phyloP scores from a whole-genome alignment of 2,329 filamentous ascomycete genomes.

The Talaromyces verruculosus region DNA sequence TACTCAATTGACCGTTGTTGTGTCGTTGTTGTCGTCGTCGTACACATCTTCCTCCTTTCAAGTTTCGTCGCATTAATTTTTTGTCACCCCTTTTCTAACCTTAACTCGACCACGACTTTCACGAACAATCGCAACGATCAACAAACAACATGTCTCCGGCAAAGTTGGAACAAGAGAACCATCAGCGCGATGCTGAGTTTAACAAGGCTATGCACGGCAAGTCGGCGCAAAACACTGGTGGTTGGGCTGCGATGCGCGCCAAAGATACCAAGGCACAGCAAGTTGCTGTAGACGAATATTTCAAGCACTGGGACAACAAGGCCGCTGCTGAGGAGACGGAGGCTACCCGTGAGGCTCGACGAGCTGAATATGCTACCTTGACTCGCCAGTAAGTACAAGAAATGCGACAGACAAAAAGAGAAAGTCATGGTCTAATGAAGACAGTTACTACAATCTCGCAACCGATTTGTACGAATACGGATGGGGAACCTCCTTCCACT shows the following conservation, averaged over 20 bases:
- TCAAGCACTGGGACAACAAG: conserved; percentile 96
- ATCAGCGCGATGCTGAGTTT: conserved; percentile 83
- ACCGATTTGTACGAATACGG: conserved; percentile 96
- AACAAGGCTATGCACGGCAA: conserved; percentile 82
- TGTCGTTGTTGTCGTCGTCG: not conserved
- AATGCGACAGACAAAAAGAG: no score
- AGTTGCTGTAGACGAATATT: conserved; percentile 84
- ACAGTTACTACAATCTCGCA: conserved; percentile 92
- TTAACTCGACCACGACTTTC: conserved; percentile 18
- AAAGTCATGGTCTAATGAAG: conserved; percentile 17
- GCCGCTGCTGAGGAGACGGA: conserved; percentile 74
- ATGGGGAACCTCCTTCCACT: conserved; percentile 96
- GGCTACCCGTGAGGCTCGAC: conserved; percentile 73
- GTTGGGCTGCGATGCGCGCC: conserved; percentile 77
- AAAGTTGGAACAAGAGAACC: conserved; percentile 76
- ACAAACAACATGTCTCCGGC: conserved; percentile 51
- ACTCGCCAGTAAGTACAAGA: conserved; percentile 72
- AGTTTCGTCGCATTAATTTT: conserved; percentile 15
- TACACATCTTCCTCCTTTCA: no score
- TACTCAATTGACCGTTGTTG: not conserved
- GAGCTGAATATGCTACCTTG: conserved; percentile 86
- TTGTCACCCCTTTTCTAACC: conserved; percentile 18
- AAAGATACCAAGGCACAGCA: conserved; percentile 80
- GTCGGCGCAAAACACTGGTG: conserved; percentile 64
- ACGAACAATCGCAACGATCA: conserved; percentile 8